Evolutionary conservation across 257 asterid species (phyloP), one percentile per base, ranked within the genome.

Genomic region (Nemophila menziesii): DNA sequence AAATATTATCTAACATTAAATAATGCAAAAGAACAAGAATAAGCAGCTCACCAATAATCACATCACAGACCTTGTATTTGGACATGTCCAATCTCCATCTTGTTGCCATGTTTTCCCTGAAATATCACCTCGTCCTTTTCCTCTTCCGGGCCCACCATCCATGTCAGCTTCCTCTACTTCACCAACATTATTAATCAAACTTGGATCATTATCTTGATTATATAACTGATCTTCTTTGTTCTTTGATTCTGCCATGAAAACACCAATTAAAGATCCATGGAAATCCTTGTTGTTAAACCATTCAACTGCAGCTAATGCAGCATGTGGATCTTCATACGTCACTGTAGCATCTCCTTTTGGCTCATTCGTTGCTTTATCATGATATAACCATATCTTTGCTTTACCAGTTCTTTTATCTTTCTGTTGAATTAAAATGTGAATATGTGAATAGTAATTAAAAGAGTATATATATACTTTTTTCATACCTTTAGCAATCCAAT

Each of bases 51-150:
- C 98, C 98, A 71, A 90, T 85, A 45, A 65, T 82, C 85, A 64
- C 82, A 81, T 76, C 90, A 90, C 98, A 85, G 94, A 90, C 98
- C 99, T 90, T 90, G 99, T 79, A 85, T 90, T 90, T 22, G 92
- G 65, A 67, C 96, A 90, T 68, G 52, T 29, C 99, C 96, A 90
- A 65, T 90, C 99, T 46, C 96, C 96, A 11, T 90, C 98, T 64
- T 90, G 94, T 54, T 90, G 94, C 99, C 94, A 90, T 34, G 93
- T 51, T 65, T 85, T 84, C 33, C 76, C 92, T 4, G 67, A 56
- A 50, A 69, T 71, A 72, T 80, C 97, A 16, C 84, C 97, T 36
- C 77, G 78, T 13, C 96, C 99, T 51, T 82, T 64, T 67, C 96
- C 98, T 54, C 86, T 73, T 55, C 93, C 95, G 40, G 13, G 78